Evolutionary conservation across 2,329 filamentous ascomycete genomes (phyloP).

Genomic region (Ophiostoma sp.): DNA sequence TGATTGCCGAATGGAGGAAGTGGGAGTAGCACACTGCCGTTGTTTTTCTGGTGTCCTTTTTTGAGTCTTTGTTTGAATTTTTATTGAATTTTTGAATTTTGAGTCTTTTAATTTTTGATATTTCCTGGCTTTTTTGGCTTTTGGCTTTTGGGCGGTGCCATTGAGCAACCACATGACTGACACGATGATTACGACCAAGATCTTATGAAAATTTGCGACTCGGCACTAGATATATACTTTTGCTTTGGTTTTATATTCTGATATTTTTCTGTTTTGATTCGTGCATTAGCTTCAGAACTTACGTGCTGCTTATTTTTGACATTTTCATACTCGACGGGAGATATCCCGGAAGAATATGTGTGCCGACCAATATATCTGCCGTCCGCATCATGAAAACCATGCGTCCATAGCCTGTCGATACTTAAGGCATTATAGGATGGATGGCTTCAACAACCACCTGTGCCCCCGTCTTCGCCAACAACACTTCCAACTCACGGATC

Average conservation of each 20-base stretch:
- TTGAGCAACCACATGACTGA: neutral
- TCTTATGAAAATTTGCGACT: neutral
- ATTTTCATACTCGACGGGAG: too few relatives aligned
- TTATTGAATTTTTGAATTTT: neutral
- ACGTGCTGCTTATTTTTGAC: neutral
- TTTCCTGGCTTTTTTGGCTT: neutral
- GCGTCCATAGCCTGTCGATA: too few relatives aligned
- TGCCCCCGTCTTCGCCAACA: too few relatives aligned
- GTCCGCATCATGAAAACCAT: too few relatives aligned
- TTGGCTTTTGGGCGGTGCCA: neutral
- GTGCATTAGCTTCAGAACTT: neutral
- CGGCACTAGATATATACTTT: neutral
- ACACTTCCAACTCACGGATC: too few relatives aligned
- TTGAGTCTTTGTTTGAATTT: too few relatives aligned
- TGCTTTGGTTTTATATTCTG: neutral
- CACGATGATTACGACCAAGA: neutral
- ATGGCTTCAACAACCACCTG: too few relatives aligned
- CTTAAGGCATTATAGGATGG: too few relatives aligned
- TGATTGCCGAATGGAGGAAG: constrained; percentile 53
- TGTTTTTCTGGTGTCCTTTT: neutral
- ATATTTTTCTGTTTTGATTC: neutral
- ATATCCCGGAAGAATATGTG: too few relatives aligned
- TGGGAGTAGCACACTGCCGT: constrained; percentile 44
- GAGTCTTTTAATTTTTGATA: neutral
- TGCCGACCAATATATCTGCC: too few relatives aligned